Percentiles rank a stretch among this genome's conserved stretches.
Evolutionary conservation across 2,329 filamentous ascomycete species (phyloP).

Genomic region (Elsinoe necatrix): DNA sequence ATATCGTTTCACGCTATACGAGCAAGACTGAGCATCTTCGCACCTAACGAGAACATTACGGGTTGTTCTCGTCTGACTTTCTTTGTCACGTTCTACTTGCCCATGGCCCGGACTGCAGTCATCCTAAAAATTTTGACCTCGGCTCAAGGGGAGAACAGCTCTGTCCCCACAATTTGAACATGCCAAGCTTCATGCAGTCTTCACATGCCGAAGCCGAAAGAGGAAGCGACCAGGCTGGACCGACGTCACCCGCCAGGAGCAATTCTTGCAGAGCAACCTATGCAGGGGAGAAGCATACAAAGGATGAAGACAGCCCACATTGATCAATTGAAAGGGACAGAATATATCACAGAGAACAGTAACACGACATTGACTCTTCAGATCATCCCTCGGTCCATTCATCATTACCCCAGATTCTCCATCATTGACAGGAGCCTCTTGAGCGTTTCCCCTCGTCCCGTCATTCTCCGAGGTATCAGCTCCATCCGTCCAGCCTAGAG

Average conservation of each 20-base stretch:
- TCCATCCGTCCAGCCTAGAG: conserved; percentile 10
- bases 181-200: conserved; percentile 7
- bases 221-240: background rate
- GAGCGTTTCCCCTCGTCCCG: conserved; percentile 13
- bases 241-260: conserved; percentile 9
- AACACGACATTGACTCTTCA: background rate
- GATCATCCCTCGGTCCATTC: conserved; percentile 3
- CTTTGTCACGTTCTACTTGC: background rate
- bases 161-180: background rate
- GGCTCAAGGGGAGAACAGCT: background rate
- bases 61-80: background rate
- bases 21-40: conserved; percentile 20
- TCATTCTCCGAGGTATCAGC: conserved; percentile 15
- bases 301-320: background rate
- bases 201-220: conserved; percentile 13
- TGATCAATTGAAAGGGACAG: background rate
- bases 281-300: background rate
- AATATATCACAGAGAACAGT: background rate
- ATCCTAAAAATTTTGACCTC: background rate
- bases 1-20: conserved; percentile 28
- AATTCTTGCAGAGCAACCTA: background rate
- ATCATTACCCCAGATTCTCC: conserved; percentile 11
- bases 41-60: background rate
- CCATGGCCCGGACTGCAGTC: background rate
- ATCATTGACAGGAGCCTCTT: background rate